Evolutionary conservation across 2,329 filamentous ascomycete genomes (phyloP), one percentile per base, ranked within the genome.

Genomic region (Xylaria sp.): DNA sequence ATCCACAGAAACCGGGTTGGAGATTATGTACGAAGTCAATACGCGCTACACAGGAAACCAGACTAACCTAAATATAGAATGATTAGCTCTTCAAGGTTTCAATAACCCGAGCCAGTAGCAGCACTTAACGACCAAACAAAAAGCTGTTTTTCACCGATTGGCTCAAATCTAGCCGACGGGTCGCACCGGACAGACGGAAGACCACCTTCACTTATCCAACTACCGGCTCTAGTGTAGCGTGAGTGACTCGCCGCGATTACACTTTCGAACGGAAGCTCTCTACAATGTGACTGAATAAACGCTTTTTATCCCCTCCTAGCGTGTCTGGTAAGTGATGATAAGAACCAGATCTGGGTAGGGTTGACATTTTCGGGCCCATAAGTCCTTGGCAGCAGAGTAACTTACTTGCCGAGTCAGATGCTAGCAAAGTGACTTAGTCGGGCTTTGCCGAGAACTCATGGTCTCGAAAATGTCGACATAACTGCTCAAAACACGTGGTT

Each of bases 51-150:
- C 25, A 12, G 9, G 4, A 34, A 30, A 36, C n/a, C 2, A 55
- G 30, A 32, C 50, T 55, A 55, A 7, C 30, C 30, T 55, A 55
- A 13, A 55, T 34, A 23, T 55, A 55, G 50, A 55, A 55, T 55
- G 50, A 55, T 36, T 36, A 55, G 50, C 50, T 55, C 23, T 30
- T 23, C 30, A 9, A 30, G 50, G 18, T 6, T 4, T 15, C 28
- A 43, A 9, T 6, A 18, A 25, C 28, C 48, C 25, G 25, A 52
- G n/a, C 48, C 48, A 20, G 48, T 34, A 18, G 48, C 48, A 34
- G 48, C 15, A 18, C 7, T 52, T 52, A 34, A 34, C 30, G 15
- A 20, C 13, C 18, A 53, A 34, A 25, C 3, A 34, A 34, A 32
- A n/a, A 34, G 30, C 25, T 34, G 9, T 30, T 28, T 25, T 36